Base-by-base conservation (phyloP, 2,329 filamentous ascomycete genomes). In the Fusarium chaquense region DNA sequence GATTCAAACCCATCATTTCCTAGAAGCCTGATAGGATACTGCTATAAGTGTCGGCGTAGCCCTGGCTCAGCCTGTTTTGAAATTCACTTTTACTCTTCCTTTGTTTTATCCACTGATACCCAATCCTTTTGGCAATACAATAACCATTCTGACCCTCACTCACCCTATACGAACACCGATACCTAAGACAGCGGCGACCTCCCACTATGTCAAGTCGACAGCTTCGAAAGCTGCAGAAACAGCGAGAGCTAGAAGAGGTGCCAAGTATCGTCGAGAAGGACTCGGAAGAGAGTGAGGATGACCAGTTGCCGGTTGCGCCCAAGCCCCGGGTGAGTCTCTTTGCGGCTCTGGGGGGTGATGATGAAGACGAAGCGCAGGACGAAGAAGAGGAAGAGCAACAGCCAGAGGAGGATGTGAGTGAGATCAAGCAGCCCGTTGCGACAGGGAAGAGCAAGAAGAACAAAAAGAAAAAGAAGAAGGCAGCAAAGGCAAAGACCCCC, bases 121-220 rank as follows among this genome's bases (percentile, higher is more conserved):
- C 35, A 52, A 30, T 52, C 22, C 24, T 30, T 52, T 28, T n/a
- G 26, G 24, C 18, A n/a, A 16, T 30, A 15, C 33, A 38, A 7
- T 26, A 38, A 15, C 26, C 18, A 33, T 12, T 22, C 38, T 57
- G 50, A 60, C 68, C 61, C 58, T 70, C 66, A 56, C 45, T 54
- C 58, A 65, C 61, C 47, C 43, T 60, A 35, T 32, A 62, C 49
- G 24, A 56, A 55, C 53, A 52, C 46, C 57, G 24, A 45, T 58
- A 50, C 30, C 18, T 45, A 35, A 16, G 20, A 20, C 20, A 24
- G 24, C 33, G 20, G 16, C 26, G 43, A 52, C 15, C 32, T 36
- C n/a, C 58, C 69, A 76, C 30, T 40, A 87, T 87, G 85, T 86
- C 85, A 22, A 85, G 79, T 58, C 78, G 85, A 47, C 85, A 87